Percentiles rank a stretch among this genome's conserved stretches.
Evolutionary conservation across 1,284 basidiomycete genomes (phyloP).

Genomic region (Moesziomyces parantarcticus): DNA sequence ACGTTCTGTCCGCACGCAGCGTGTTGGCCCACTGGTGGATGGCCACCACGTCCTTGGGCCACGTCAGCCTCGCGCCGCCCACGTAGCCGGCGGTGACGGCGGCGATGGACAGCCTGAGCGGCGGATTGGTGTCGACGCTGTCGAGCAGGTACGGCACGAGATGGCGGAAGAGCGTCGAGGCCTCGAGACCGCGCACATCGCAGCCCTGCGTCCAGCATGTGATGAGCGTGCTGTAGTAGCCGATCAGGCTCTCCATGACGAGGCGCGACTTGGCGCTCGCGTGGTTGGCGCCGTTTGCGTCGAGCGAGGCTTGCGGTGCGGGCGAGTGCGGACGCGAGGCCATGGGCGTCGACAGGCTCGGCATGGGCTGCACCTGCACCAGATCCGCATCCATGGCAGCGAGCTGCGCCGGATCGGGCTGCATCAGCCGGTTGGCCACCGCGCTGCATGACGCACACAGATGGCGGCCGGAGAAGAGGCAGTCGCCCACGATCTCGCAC

Average conservation of each 20-base stretch:
- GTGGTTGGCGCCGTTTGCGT: not conserved
- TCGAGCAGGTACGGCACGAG: slow-evolving; percentile 39
- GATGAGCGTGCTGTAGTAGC: slow-evolving; percentile 46
- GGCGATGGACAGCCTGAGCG: slow-evolving; percentile 32
- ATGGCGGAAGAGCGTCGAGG: slow-evolving; percentile 27
- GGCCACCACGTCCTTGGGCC: slow-evolving; percentile 40
- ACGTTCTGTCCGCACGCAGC: slow-evolving; percentile 28
- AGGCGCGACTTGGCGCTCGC: slow-evolving; percentile 25
- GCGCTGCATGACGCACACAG: slow-evolving; percentile 35
- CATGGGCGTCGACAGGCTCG: slow-evolving; percentile 36
- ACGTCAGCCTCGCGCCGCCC: slow-evolving; percentile 31
- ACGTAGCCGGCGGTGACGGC: slow-evolving; percentile 43
- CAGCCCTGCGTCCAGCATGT: slow-evolving; percentile 42
- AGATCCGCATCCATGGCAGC: slow-evolving; percentile 26
- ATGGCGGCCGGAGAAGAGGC: slow-evolving; percentile 37
- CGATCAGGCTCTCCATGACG: slow-evolving; percentile 42
- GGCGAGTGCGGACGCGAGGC: slow-evolving; percentile 28
- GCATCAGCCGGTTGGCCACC: slow-evolving; percentile 40
- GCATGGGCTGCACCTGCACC: slow-evolving; percentile 29
- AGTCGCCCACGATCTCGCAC: slow-evolving; percentile 45
- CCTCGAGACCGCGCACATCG: slow-evolving; percentile 37
- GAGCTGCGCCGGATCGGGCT: slow-evolving; percentile 22
- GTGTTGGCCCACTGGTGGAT: slow-evolving; percentile 45
- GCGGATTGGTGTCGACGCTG: slow-evolving; percentile 24
- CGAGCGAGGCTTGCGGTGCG: not conserved